phyloP scores from a whole-genome alignment of 2,329 filamentous ascomycete genomes.

The Dissoconium aciculare region DNA sequence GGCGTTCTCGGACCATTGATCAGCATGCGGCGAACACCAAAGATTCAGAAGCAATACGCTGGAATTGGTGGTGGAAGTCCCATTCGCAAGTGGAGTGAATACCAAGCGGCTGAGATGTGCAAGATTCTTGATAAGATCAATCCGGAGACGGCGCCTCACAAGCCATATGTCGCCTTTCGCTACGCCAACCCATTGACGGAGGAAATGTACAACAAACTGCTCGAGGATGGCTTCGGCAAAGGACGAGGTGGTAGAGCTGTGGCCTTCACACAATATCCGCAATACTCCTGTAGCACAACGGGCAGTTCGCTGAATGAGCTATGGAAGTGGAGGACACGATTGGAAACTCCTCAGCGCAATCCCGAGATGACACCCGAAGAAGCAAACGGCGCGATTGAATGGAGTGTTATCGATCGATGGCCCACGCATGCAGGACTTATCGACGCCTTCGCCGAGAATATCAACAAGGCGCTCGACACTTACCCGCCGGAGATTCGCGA shows the following conservation, averaged over 20 bases:
- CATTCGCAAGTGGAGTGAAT: slow-evolving; percentile 95
- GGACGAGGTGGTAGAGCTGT: slow-evolving; percentile 86
- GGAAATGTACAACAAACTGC: slow-evolving; percentile 70
- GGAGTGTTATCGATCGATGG: slow-evolving; percentile 98
- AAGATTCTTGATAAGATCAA: slow-evolving; percentile 81
- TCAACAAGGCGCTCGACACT: slow-evolving; percentile 66
- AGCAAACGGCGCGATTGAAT: slow-evolving; percentile 59
- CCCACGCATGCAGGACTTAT: slow-evolving; percentile 80
- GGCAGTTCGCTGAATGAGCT: slow-evolving; percentile 92
- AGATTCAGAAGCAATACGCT: slow-evolving; percentile 90
- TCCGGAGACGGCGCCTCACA: slow-evolving; percentile 91
- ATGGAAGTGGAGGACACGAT: slow-evolving; percentile 85
- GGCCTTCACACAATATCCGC: slow-evolving; percentile 94
- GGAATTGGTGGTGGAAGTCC: slow-evolving; percentile 95
- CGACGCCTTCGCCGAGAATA: slow-evolving; percentile 83
- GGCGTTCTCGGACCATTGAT: slow-evolving; percentile 81
- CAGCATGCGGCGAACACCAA: slow-evolving; percentile 73
- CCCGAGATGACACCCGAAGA: slow-evolving; percentile 35
- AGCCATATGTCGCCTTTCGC: slow-evolving; percentile 92
- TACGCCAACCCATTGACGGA: slow-evolving; percentile 91
- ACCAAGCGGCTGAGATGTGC: slow-evolving; percentile 90
- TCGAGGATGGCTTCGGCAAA: slow-evolving; percentile 79
- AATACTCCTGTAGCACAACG: slow-evolving; percentile 96
- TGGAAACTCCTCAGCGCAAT: slow-evolving; percentile 41
- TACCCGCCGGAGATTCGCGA: slow-evolving; percentile 72